These are phyloP conservation scores for Diaporthe citri DNA, from an alignment of 2,329 filamentous ascomycete genomes.

Conservation along the genomic window DNA sequence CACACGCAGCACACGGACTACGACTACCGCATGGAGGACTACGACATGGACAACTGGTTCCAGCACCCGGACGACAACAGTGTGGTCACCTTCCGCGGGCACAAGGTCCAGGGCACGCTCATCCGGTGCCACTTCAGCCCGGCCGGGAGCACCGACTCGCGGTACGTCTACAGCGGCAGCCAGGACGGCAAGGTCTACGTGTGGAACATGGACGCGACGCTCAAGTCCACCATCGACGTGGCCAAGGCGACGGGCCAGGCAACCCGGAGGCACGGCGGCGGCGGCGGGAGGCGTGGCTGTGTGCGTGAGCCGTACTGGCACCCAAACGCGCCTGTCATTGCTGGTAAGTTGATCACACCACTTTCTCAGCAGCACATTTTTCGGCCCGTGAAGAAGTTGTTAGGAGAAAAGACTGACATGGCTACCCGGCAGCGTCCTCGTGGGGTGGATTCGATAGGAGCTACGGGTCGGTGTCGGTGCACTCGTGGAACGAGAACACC, in stretches of 20 bases:
- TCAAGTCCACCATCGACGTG: conserved; percentile 84
- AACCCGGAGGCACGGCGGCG: conserved; percentile 17
- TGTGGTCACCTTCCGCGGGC: conserved; percentile 92
- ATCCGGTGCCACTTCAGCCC: conserved; percentile 97
- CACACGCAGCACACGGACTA: conserved; percentile 70
- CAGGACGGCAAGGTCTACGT: conserved; percentile 91
- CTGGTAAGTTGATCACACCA: conserved; percentile 58
- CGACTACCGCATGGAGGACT: conserved; percentile 80
- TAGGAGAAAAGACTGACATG: neutral
- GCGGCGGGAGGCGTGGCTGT: conserved; percentile 66
- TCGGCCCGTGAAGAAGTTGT: neutral
- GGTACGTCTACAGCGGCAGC: conserved; percentile 94
- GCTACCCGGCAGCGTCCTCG: conserved; percentile 72
- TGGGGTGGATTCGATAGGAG: conserved; percentile 84
- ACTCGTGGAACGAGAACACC: conserved; percentile 79
- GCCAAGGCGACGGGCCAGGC: conserved; percentile 68
- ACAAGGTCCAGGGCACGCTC: conserved; percentile 88
- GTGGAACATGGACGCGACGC: conserved; percentile 92
- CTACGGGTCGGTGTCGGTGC: conserved; percentile 81
- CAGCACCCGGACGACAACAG: conserved; percentile 89
- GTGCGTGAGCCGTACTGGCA: conserved; percentile 94
- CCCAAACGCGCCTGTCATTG: conserved; percentile 84
- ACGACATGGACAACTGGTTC: conserved; percentile 74
- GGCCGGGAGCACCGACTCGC: conserved; percentile 83
- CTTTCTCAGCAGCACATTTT: neutral